Conservation (phyloP, 208 protist genomes). For the Angomonas ambiguus region DNA sequence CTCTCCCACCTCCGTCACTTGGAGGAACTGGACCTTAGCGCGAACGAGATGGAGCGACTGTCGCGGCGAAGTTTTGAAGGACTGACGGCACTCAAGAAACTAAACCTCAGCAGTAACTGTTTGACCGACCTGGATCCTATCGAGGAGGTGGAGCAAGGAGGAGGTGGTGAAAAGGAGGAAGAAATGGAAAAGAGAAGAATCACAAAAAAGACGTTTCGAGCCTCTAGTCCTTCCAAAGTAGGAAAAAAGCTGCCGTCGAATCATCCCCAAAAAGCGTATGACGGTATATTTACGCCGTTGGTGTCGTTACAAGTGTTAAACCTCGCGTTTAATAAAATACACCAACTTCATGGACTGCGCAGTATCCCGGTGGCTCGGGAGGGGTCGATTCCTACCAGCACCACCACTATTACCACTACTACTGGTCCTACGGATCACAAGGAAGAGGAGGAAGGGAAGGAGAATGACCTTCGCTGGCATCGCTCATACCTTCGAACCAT, state of each 20-base stretch:
- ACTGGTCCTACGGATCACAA: too few species aligned
- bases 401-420: too few species aligned
- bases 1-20: slow-evolving; percentile 39
- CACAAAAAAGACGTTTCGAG: background rate
- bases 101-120: slow-evolving; percentile 78
- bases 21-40: slow-evolving; percentile 72
- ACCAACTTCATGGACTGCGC: slow-evolving; percentile 35
- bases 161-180: too few species aligned
- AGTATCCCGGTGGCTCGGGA: too few species aligned
- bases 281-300: slow-evolving; percentile 29
- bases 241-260: background rate
- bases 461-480: background rate
- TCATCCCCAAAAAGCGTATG: background rate
- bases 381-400: too few species aligned
- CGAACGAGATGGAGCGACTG: slow-evolving; percentile 57
- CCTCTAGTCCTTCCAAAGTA: too few species aligned
- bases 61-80: slow-evolving; percentile 31
- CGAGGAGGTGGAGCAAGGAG: too few species aligned
- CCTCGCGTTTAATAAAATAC: slow-evolving; percentile 69
- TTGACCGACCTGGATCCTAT: slow-evolving; percentile 22
- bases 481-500: slow-evolving; percentile 24
- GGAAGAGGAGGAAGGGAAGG: background rate
- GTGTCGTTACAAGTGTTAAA: slow-evolving; percentile 56
- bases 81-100: slow-evolving; percentile 37
- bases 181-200: background rate